These are phyloP conservation scores for Albizia julibrissin DNA, from an alignment of 306 rosid genomes.

Conservation along the genomic window DNA sequence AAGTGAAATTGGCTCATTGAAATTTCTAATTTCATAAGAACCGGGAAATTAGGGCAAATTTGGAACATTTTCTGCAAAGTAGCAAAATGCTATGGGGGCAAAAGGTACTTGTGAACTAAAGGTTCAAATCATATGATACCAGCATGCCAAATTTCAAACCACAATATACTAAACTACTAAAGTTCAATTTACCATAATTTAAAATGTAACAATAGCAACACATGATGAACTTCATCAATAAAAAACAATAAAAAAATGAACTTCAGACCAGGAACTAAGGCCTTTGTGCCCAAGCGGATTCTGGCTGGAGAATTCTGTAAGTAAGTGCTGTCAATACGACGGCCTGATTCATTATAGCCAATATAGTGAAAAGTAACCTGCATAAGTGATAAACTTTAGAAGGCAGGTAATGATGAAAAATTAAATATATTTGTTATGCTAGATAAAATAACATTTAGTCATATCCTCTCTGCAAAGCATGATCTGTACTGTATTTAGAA, in stretches of 20 bases:
- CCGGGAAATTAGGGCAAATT: background rate
- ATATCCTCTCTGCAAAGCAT: background rate
- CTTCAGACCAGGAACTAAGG: slow-evolving; percentile 86
- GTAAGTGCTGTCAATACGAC: slow-evolving; percentile 95
- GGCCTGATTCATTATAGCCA: slow-evolving; percentile 96
- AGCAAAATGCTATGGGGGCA: background rate
- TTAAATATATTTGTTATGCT: background rate
- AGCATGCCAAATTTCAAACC: background rate
- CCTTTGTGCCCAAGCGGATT: slow-evolving; percentile 90
- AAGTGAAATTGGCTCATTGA: background rate
- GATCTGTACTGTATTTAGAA: background rate
- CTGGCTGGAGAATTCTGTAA: slow-evolving; percentile 88
- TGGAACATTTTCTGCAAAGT: background rate
- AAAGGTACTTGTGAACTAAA: background rate
- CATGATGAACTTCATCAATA: background rate
- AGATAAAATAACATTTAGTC: background rate
- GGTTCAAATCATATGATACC: background rate
- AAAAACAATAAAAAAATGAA: background rate
- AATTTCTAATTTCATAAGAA: background rate
- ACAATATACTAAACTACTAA: background rate
- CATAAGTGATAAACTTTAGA: slow-evolving; percentile 30
- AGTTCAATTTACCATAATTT: background rate
- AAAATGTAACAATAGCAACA: background rate
- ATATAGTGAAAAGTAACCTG: slow-evolving; percentile 89
- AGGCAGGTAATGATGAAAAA: background rate